These are phyloP conservation scores for Tephrocybe sp. DNA, from an alignment of 768 basidiomycete genomes.

Conservation along the genomic window DNA sequence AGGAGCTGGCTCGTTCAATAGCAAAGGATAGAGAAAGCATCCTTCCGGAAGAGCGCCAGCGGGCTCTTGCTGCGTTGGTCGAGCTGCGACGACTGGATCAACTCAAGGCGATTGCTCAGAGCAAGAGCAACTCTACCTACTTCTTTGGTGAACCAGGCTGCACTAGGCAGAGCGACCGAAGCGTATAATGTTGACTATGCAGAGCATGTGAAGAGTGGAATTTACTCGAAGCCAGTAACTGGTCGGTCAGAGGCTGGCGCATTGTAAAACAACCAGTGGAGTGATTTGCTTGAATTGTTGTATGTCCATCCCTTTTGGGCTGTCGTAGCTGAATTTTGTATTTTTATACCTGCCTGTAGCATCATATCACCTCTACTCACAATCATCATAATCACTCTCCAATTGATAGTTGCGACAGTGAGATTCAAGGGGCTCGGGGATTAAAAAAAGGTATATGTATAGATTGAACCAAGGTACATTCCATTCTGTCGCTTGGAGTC, in stretches of 20 bases:
- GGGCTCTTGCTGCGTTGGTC: conserved; percentile 42
- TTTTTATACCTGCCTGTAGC: no score
- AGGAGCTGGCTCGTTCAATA: conserved; percentile 42
- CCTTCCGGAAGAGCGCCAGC: conserved; percentile 32
- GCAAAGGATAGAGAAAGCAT: conserved; percentile 29
- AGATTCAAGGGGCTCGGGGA: no score
- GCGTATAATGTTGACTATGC: conserved; percentile 50
- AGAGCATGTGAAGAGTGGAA: conserved; percentile 40
- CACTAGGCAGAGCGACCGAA: conserved; percentile 33
- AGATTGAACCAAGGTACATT: no score
- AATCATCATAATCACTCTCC: no score
- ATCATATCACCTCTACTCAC: no score
- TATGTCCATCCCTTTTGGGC: no score
- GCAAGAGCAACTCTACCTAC: conserved; percentile 53
- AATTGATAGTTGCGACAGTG: no score
- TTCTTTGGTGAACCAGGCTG: conserved; percentile 51
- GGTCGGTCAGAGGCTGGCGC: conserved; percentile 6
- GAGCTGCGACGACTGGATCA: conserved; percentile 54
- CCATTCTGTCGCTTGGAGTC: no score
- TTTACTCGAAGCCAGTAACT: conserved; percentile 11
- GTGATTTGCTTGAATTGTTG: no score
- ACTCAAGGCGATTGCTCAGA: conserved; percentile 49
- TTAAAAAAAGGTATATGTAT: no score
- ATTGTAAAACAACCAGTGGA: not conserved
- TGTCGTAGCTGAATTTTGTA: no score